Evolutionary conservation across 2,329 filamentous ascomycete genomes (phyloP).

Genomic region (Fusarium sp.): DNA sequence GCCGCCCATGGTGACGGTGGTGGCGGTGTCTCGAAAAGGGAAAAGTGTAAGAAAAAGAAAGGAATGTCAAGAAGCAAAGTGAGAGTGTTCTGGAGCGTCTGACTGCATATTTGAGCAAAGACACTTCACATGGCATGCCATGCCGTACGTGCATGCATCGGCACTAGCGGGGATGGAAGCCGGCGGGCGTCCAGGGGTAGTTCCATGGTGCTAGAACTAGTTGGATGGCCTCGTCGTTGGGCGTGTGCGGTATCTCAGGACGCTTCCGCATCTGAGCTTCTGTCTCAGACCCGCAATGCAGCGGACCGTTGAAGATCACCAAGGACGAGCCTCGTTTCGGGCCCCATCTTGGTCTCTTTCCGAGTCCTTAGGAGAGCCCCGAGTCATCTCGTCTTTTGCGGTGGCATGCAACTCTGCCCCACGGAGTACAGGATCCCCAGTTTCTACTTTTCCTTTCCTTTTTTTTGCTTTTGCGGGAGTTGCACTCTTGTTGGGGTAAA

Average conservation of each 20-base stretch:
- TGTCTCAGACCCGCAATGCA: constrained; percentile 13
- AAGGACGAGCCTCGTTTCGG: not conserved
- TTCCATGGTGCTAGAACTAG: not conserved
- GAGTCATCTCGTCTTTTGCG: not conserved
- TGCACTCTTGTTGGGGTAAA: constrained; percentile 1
- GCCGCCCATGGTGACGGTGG: constrained; percentile 37
- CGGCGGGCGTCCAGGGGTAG: constrained; percentile 9
- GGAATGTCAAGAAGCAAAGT: constrained; percentile 18
- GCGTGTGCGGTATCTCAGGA: not conserved
- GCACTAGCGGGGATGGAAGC: constrained; percentile 6
- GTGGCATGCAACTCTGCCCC: constrained; percentile 13
- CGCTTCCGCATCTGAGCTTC: constrained; percentile 9
- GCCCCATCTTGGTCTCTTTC: not conserved
- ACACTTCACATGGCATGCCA: not conserved
- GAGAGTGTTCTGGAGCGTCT: constrained; percentile 3
- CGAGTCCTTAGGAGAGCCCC: not conserved
- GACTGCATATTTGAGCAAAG: constrained; percentile 32
- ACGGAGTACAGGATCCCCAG: not conserved
- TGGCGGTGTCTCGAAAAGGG: not conserved
- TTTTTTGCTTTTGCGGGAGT: not conserved
- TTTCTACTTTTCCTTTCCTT: not conserved
- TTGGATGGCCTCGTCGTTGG: too few relatives aligned
- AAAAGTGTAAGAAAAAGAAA: constrained; percentile 7
- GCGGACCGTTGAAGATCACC: constrained; percentile 30
- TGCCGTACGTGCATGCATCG: not conserved